Conservation (phyloP, 2,329 filamentous ascomycete genomes). For the Ophiostoma triangulosporum region DNA sequence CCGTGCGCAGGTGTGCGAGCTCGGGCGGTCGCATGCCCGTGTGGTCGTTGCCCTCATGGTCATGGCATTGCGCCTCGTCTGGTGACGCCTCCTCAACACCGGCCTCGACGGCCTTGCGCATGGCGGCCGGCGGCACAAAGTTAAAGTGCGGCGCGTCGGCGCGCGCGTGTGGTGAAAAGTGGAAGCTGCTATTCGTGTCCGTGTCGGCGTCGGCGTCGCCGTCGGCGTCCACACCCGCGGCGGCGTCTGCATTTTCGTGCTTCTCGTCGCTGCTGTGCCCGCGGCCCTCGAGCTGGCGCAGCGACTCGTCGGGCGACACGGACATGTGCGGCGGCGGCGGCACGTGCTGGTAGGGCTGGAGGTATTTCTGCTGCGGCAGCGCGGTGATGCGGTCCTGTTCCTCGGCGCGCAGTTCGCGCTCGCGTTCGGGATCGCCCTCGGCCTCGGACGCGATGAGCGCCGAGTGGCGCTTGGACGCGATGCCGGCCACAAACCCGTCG, state of each 20-base stretch:
- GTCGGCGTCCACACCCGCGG: too few species aligned
- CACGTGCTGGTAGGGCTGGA: constrained; percentile 38
- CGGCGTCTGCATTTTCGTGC: constrained; percentile 4
- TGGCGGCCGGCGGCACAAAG: constrained; percentile 29
- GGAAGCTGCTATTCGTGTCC: too few species aligned
- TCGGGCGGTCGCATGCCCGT: constrained; percentile 31
- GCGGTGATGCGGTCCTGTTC: constrained; percentile 76
- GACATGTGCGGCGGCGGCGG: constrained; percentile 18
- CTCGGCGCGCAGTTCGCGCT: constrained; percentile 66
- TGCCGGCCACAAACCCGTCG: constrained; percentile 74
- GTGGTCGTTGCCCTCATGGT: constrained; percentile 4
- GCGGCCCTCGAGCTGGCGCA: constrained; percentile 35
- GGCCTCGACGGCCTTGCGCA: constrained; percentile 5
- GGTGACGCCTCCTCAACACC: constrained; percentile 2
- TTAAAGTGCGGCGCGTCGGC: constrained; percentile 44
- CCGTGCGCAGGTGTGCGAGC: constrained; percentile 42
- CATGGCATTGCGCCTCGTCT: constrained; percentile 8
- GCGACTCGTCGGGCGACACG: constrained; percentile 28
- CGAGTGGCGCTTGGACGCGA: constrained; percentile 77
- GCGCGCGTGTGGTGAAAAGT: constrained; percentile 41
- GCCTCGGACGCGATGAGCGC: constrained; percentile 72
- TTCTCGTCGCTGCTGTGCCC: constrained; percentile 20
- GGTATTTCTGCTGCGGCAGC: constrained; percentile 54
- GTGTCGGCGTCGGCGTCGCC: too few species aligned
- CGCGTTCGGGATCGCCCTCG: constrained; percentile 61